Percentiles rank a stretch among this genome's conserved stretches.
Evolutionary conservation across 148 eudicot genomes (phyloP).

Genomic region (Camellia granthamiana): DNA sequence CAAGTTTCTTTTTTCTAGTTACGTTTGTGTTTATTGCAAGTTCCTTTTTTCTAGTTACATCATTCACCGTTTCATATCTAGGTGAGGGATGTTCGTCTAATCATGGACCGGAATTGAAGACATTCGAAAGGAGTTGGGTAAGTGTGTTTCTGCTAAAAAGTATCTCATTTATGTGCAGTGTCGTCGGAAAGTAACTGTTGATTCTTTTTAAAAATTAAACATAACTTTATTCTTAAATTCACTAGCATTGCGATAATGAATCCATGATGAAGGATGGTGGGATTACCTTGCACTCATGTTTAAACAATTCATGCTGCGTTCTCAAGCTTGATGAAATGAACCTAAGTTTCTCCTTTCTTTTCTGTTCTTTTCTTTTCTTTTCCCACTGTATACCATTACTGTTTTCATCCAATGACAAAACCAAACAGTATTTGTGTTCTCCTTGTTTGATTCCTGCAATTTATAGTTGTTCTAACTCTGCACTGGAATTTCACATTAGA

Average conservation of each 20-base stretch:
- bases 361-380: background rate
- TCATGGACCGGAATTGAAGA: constrained; percentile 89
- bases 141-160: constrained; percentile 22
- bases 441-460: background rate
- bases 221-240: constrained; percentile 54
- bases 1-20: background rate
- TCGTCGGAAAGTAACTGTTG: constrained; percentile 22
- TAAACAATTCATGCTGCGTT: constrained; percentile 58
- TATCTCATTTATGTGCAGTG: constrained; percentile 12
- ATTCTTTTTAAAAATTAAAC: constrained; percentile 30
- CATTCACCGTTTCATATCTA: constrained; percentile 14
- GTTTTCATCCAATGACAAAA: constrained; percentile 3
- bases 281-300: constrained; percentile 61
- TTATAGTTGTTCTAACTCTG: background rate
- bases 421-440: background rate
- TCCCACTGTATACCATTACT: background rate
- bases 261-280: constrained; percentile 67
- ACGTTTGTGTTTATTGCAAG: no score
- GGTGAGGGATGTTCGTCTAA: constrained; percentile 94
- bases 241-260: constrained; percentile 60
- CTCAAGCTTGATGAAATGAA: constrained; percentile 64
- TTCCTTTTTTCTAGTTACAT: no score
- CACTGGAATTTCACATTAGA: constrained; percentile 1
- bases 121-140: constrained; percentile 97
- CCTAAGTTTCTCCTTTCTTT: constrained; percentile 19